A percentile compares a stretch with the other conserved stretches of the same genome.
Conservation (phyloP, 2,329 filamentous ascomycete genomes). For the Venturia aucupariae region DNA sequence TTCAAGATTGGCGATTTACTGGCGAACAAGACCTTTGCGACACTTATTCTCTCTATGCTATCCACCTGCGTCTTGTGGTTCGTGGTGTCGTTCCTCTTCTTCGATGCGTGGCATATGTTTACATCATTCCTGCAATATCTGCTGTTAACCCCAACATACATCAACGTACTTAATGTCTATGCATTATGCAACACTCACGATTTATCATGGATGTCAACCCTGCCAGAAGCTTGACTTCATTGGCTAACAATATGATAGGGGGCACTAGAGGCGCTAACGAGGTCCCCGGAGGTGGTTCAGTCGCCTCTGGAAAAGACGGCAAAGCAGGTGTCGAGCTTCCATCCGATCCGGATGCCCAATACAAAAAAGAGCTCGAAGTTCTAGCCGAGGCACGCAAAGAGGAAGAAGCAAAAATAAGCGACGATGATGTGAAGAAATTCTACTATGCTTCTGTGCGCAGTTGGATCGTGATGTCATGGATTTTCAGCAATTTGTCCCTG, state of each 20-base stretch:
- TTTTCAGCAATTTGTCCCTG: conserved; percentile 89
- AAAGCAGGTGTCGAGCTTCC: conserved; percentile 84
- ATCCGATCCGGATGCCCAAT: conserved; percentile 89
- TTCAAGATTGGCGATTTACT: conserved; percentile 70
- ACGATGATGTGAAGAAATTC: conserved; percentile 79
- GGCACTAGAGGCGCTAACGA: conserved; percentile 98
- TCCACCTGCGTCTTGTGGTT: conserved; percentile 94
- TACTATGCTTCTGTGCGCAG: conserved; percentile 96
- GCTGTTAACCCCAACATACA: conserved; percentile 88
- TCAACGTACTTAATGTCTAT: conserved; percentile 98
- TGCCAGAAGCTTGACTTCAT: too few relatives aligned
- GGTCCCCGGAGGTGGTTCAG: conserved; percentile 77
- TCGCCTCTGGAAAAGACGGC: conserved; percentile 83
- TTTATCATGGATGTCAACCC: conserved; percentile 27
- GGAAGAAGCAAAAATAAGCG: conserved; percentile 53
- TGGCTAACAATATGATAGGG: conserved; percentile 55
- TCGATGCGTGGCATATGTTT: conserved; percentile 99
- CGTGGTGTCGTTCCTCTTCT: conserved; percentile 81
- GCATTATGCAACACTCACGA: conserved; percentile 98
- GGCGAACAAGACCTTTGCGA: conserved; percentile 82
- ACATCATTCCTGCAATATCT: conserved; percentile 89
- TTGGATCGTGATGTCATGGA: conserved; percentile 87
- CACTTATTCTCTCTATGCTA: conserved; percentile 81
- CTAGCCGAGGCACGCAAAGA: conserved; percentile 68
- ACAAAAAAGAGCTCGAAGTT: conserved; percentile 69